phyloP scores from a whole-genome alignment of 257 asterid genomes.

The Paraleonurus japonicus region DNA sequence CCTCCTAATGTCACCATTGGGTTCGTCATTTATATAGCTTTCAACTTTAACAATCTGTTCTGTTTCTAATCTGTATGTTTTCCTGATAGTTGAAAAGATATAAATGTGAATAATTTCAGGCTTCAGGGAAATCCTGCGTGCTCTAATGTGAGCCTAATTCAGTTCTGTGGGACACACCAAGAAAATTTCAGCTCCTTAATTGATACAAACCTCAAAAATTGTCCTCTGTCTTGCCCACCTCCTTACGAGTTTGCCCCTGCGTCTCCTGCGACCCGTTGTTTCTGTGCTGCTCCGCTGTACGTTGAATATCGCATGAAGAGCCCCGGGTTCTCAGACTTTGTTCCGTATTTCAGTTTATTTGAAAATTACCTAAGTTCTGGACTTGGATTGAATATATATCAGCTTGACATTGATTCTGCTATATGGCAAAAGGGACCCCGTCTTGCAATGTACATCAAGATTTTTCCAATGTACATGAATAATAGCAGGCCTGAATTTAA shows the following conservation, averaged over 20 bases:
- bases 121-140: constrained; percentile 84
- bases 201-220: constrained; percentile 31
- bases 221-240: constrained; percentile 55
- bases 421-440: constrained; percentile 79
- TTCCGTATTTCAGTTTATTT: constrained; percentile 48
- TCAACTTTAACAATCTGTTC: constrained; percentile 2
- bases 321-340: constrained; percentile 70
- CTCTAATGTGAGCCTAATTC: constrained; percentile 33
- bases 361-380: constrained; percentile 52
- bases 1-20: constrained; percentile 68
- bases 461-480: constrained; percentile 51
- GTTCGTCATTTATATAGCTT: constrained; percentile 39
- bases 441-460: constrained; percentile 60
- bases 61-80: neutral
- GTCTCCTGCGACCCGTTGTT: constrained; percentile 48
- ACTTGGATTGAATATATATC: constrained; percentile 44
- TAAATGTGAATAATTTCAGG: constrained; percentile 42
- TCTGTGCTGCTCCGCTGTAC: constrained; percentile 78
- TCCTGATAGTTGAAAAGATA: constrained; percentile 7
- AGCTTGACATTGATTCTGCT: constrained; percentile 54
- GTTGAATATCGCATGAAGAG: constrained; percentile 87
- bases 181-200: constrained; percentile 34
- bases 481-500: constrained; percentile 35
- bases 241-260: constrained; percentile 58
- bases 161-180: constrained; percentile 51